These are phyloP conservation scores for Fusarium pseudoanthophilum DNA, from an alignment of 2,329 filamentous ascomycete genomes.

Conservation along the genomic window DNA sequence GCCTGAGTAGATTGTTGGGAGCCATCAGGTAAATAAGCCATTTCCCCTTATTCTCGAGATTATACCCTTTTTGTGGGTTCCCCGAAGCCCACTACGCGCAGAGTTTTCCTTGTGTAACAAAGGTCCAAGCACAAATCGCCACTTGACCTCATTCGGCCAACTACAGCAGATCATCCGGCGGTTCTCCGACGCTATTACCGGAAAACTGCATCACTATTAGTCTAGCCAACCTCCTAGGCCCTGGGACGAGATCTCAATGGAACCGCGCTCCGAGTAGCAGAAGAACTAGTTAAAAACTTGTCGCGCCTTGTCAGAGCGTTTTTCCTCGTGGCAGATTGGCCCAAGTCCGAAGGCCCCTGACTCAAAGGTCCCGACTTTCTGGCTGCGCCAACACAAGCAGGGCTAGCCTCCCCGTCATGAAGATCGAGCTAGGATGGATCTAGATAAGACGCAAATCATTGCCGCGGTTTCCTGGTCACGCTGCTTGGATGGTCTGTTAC, in stretches of 20 bases:
- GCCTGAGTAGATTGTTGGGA: background rate
- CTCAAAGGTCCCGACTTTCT: background rate
- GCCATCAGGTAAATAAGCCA: background rate
- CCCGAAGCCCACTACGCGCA: background rate
- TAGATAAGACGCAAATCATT: background rate
- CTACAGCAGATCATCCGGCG: background rate
- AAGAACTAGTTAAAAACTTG: background rate
- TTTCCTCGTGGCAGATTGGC: background rate
- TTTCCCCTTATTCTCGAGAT: background rate
- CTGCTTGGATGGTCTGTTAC: background rate
- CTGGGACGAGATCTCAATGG: background rate
- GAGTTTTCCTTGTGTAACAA: background rate
- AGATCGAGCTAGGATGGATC: background rate
- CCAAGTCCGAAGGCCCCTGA: background rate
- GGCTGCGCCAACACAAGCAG: background rate
- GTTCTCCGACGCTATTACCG: background rate
- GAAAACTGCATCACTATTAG: background rate
- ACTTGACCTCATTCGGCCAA: background rate
- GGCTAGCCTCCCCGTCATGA: background rate
- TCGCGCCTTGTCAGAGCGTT: background rate
- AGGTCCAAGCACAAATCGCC: background rate
- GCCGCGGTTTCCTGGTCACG: background rate
- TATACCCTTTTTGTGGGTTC: background rate
- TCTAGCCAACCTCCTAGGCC: background rate
- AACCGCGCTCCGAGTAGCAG: background rate